Evolutionary conservation across 257 asterid genomes (phyloP).

Genomic region (Echium plantagineum): DNA sequence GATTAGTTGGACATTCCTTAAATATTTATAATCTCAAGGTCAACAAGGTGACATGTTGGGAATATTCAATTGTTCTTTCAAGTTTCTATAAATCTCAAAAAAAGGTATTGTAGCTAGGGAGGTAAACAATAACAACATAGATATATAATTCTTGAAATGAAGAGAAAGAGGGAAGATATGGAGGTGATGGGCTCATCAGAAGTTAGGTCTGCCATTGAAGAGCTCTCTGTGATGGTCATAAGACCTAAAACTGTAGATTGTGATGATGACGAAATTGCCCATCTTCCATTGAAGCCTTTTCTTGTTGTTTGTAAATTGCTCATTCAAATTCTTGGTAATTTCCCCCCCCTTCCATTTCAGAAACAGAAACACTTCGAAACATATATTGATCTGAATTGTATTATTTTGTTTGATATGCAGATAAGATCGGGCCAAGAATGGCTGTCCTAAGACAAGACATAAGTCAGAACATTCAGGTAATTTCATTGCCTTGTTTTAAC

Average conservation of each 20-base stretch:
- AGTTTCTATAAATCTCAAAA: too few relatives aligned
- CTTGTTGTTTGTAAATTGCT: slow-evolving; percentile 57
- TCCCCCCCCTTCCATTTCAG: too few relatives aligned
- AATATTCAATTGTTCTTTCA: too few relatives aligned
- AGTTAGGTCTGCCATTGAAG: slow-evolving; percentile 61
- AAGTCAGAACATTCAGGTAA: slow-evolving; percentile 65
- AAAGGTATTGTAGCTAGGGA: neutral
- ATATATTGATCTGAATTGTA: neutral
- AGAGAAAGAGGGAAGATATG: slow-evolving; percentile 44
- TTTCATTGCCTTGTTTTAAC: too few relatives aligned
- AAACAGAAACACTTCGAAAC: neutral
- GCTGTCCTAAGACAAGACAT: slow-evolving; percentile 84
- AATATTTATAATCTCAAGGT: too few relatives aligned
- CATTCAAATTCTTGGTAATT: slow-evolving; percentile 70
- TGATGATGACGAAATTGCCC: slow-evolving; percentile 1
- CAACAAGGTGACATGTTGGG: too few relatives aligned
- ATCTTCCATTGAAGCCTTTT: slow-evolving; percentile 59
- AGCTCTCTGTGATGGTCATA: slow-evolving; percentile 30
- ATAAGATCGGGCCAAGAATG: slow-evolving; percentile 98
- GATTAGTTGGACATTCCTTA: too few relatives aligned
- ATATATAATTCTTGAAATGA: slow-evolving; percentile 28
- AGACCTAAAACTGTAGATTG: slow-evolving; percentile 20
- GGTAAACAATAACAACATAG: slow-evolving; percentile 3
- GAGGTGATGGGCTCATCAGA: slow-evolving; percentile 34
- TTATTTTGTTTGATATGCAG: slow-evolving; percentile 27